Conservation (phyloP, 2,329 filamentous ascomycete genomes). For the Trichoderma simmonsii region DNA sequence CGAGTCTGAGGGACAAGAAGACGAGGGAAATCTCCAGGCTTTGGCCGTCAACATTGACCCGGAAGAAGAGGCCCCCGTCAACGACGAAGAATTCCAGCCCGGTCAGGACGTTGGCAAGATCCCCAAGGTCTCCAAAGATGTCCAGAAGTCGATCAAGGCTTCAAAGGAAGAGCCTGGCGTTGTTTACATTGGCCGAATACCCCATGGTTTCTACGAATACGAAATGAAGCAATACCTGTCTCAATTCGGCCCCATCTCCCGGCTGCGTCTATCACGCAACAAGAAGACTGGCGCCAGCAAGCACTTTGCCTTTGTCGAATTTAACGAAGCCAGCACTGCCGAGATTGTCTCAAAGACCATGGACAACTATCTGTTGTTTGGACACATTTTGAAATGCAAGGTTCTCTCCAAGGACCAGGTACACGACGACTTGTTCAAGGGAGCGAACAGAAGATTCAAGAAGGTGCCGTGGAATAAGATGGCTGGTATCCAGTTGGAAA, state of each 20-base stretch:
- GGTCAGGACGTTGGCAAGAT: conserved; percentile 51
- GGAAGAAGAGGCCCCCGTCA: conserved; percentile 42
- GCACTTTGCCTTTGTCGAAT: conserved; percentile 95
- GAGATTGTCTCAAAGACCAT: conserved; percentile 92
- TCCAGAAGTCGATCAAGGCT: conserved; percentile 42
- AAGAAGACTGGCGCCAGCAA: conserved; percentile 86
- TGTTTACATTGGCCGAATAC: conserved; percentile 86
- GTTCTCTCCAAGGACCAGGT: conserved; percentile 72
- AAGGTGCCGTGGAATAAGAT: conserved; percentile 83
- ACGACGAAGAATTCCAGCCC: conserved; percentile 40
- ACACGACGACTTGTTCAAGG: conserved; percentile 81
- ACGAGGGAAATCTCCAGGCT: conserved; percentile 40
- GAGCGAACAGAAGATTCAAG: conserved; percentile 87
- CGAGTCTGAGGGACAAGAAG: conserved; percentile 40
- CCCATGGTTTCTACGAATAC: conserved; percentile 93
- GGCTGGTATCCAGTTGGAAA: conserved; percentile 69
- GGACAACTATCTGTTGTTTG: conserved; percentile 96
- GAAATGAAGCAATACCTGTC: conserved; percentile 92
- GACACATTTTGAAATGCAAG: conserved; percentile 88
- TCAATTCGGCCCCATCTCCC: conserved; percentile 82
- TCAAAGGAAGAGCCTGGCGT: conserved; percentile 64
- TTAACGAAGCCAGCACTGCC: conserved; percentile 71
- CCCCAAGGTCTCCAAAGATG: conserved; percentile 46
- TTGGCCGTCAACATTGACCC: conserved; percentile 45
- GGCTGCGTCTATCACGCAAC: conserved; percentile 82